Percentiles rank a stretch among this genome's conserved stretches.
phyloP scores from a whole-genome alignment of 2,329 filamentous ascomycete species.

The Trichocomaceae sp. region DNA sequence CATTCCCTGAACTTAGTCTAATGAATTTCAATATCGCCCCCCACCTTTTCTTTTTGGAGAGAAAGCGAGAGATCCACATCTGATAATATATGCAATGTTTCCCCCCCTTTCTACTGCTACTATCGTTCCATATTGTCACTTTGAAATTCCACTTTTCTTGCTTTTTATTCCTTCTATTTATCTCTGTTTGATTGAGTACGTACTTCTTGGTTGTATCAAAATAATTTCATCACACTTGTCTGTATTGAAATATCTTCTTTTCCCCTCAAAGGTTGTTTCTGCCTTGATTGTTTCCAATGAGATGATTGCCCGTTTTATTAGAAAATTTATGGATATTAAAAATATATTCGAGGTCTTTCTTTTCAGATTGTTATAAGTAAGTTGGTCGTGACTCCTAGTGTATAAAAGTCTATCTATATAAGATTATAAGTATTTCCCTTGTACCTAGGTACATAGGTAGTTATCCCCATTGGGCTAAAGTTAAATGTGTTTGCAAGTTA shows the following conservation, averaged over 20 bases:
- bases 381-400: too few relatives aligned
- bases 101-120: not conserved
- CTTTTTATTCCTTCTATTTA: not conserved
- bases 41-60: not conserved
- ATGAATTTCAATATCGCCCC: too few relatives aligned
- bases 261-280: too few relatives aligned
- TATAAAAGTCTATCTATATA: too few relatives aligned
- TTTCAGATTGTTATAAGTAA: not conserved
- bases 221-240: not conserved
- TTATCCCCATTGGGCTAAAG: too few relatives aligned
- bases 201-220: not conserved
- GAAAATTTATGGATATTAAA: not conserved
- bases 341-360: constrained; percentile 30
- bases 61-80: not conserved
- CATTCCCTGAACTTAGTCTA: too few relatives aligned
- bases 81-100: not conserved
- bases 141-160: not conserved
- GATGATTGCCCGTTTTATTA: too few relatives aligned
- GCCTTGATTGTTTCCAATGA: too few relatives aligned
- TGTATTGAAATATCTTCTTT: not conserved
- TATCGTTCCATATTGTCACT: too few relatives aligned
- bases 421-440: too few relatives aligned
- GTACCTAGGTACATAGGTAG: too few relatives aligned
- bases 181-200: not conserved
- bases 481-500: too few relatives aligned